phyloP scores from a whole-genome alignment of 2,329 filamentous ascomycete species.

The Colletotrichum kahawae region DNA sequence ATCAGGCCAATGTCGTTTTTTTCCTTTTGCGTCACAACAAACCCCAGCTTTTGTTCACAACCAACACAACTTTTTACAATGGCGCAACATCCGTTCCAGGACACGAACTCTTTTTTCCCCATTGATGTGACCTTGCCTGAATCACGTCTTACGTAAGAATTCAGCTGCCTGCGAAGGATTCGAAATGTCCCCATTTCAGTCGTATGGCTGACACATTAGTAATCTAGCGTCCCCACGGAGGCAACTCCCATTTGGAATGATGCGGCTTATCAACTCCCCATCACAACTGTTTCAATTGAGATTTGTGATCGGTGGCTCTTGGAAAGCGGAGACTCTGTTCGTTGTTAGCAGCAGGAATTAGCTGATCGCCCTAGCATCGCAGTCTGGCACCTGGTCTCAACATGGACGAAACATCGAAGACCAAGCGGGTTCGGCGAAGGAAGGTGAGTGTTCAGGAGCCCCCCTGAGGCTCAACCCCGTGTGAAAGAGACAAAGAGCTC shows the following conservation, averaged over 20 bases:
- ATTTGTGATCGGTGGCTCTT: background rate
- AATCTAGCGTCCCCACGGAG: background rate
- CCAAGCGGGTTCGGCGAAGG: slow-evolving; percentile 2
- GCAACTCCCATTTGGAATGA: background rate
- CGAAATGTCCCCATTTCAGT: rapidly evolving
- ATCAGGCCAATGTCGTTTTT: slow-evolving; percentile 3
- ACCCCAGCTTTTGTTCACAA: background rate
- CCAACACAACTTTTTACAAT: background rate
- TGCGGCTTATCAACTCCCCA: background rate
- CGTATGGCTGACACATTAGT: background rate
- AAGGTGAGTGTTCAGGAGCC: background rate
- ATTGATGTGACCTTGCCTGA: rapidly evolving
- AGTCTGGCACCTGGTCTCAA: background rate
- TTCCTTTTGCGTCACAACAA: background rate
- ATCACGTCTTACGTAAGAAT: background rate
- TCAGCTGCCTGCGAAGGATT: background rate
- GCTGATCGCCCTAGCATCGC: background rate
- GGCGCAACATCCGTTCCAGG: rapidly evolving
- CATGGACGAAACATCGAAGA: background rate
- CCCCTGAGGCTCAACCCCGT: background rate
- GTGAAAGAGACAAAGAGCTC: too few species aligned
- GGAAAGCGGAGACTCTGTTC: background rate
- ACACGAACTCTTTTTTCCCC: background rate
- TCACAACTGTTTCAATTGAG: background rate
- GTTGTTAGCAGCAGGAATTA: rapidly evolving